Evolutionary conservation across 139 green algal species (phyloP), one percentile per base, ranked within the genome.

Genomic region (Mesotaenium endlicherianum): DNA sequence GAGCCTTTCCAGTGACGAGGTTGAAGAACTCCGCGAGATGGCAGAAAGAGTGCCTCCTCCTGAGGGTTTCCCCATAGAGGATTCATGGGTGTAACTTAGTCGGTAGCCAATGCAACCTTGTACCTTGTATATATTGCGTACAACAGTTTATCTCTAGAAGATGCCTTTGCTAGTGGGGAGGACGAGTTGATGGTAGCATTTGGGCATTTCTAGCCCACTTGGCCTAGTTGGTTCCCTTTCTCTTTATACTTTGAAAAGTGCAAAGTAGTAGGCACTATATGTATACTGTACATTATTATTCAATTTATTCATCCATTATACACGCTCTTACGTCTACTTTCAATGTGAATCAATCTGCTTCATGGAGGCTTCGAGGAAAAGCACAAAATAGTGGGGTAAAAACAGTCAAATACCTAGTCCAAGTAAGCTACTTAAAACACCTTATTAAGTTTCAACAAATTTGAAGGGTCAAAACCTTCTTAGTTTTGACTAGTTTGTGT

Each of bases 1-100:
- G 81, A 42, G 26, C 3, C 39, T 87, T 41, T 40, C 81, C 1
- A 0, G n/a, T 0, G 44, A 84, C 17, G 72, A 87, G 45, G 72
- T 85, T 5, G 41, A 82, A 26, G 81, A 87, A 43, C 45, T 87
- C 2, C 53, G 81, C 16, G 31, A 45, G 40, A 17, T 87, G 16
- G 42, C 74, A 0, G 31, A 17, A 34, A 50, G 38, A 3, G 45
- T 85, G 34, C 81, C 81, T 26, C 58, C 20, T 38, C 38, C 60
- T 31, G 38, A 76, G 36, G 81, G 81, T 34, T 87, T 87, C 26
- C 81, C 81, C 39, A 75, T 86, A 17, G 81, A 87, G 59, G 57
- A 26, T 0, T 84, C 38, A 14, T 84, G 36, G 75, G 75, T 49
- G 77, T 43, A 30, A 20, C 11, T 72, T 6, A 64, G 53, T 64